These are phyloP conservation scores for Grosmannia serpens DNA, from an alignment of 2,329 filamentous ascomycete genomes.

Conservation along the genomic window DNA sequence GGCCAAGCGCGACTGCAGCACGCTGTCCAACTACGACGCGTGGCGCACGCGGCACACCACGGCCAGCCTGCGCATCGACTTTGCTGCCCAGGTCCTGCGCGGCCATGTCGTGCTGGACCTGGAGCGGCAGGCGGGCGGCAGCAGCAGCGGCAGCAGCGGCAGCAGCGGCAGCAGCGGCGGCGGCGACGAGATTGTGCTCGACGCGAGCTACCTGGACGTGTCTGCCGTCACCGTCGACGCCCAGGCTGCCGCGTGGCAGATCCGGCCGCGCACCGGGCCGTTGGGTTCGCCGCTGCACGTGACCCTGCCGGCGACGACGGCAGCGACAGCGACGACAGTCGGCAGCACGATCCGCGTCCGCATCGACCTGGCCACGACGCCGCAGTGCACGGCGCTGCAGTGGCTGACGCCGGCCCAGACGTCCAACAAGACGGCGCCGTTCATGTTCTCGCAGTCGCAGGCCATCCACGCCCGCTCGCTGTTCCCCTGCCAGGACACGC, in stretches of 20 bases:
- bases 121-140: slow-evolving; percentile 43
- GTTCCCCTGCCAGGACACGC: slow-evolving; percentile 95
- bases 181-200: slow-evolving; percentile 59
- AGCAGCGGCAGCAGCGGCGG: slow-evolving; percentile 35
- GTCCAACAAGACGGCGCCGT: slow-evolving; percentile 88
- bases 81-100: slow-evolving; percentile 62
- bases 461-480: slow-evolving; percentile 89
- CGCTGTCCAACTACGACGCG: slow-evolving; percentile 80
- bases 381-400: slow-evolving; percentile 82
- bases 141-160: slow-evolving; percentile 61
- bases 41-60: slow-evolving; percentile 78
- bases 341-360: slow-evolving; percentile 42
- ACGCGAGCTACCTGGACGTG: slow-evolving; percentile 76
- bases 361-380: slow-evolving; percentile 70
- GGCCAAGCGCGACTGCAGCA: slow-evolving; percentile 64
- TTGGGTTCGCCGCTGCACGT: slow-evolving; percentile 64
- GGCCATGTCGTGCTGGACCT: slow-evolving; percentile 69
- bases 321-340: slow-evolving; percentile 29
- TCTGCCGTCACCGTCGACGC: slow-evolving; percentile 59
- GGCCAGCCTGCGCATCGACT: slow-evolving; percentile 73
- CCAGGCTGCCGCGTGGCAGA: slow-evolving; percentile 50
- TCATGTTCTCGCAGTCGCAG: slow-evolving; percentile 98
- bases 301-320: slow-evolving; percentile 42
- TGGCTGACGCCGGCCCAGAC: slow-evolving; percentile 93
- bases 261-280: slow-evolving; percentile 59